Percentiles rank a stretch among this genome's conserved stretches.
Conservation (phyloP, 139 green algal genomes). For the Chara braunii region DNA sequence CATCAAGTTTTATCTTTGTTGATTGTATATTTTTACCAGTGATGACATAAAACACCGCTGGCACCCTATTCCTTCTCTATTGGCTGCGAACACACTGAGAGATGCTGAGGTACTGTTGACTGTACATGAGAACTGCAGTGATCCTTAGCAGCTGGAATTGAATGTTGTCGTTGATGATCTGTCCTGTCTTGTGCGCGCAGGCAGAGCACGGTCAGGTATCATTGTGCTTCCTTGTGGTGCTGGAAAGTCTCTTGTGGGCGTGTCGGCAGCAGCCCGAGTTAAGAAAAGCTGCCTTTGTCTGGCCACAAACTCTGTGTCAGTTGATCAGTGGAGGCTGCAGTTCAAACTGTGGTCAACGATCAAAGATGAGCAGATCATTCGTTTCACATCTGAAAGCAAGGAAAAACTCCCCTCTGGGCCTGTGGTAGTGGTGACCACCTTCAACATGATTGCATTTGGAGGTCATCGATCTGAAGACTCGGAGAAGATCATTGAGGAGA, state of each 20-base stretch:
- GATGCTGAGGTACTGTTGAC: too few relatives aligned
- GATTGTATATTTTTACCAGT: too few relatives aligned
- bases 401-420: slow-evolving; percentile 47
- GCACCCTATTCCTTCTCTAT: too few relatives aligned
- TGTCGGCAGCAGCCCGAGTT: slow-evolving; percentile 76
- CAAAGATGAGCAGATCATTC: slow-evolving; percentile 65
- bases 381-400: slow-evolving; percentile 83
- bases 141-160: too few relatives aligned
- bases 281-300: slow-evolving; percentile 80
- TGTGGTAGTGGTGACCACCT: slow-evolving; percentile 77
- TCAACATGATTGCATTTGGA: slow-evolving; percentile 91
- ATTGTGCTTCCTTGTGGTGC: slow-evolving; percentile 97
- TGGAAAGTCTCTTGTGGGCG: slow-evolving; percentile 81
- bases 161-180: too few relatives aligned
- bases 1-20: too few relatives aligned
- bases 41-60: too few relatives aligned
- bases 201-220: slow-evolving; percentile 66
- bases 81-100: too few relatives aligned
- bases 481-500: slow-evolving; percentile 51
- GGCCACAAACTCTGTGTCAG: slow-evolving; percentile 70
- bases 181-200: slow-evolving; percentile 7
- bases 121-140: too few relatives aligned
- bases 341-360: slow-evolving; percentile 94
- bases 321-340: slow-evolving; percentile 95
- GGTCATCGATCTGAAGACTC: slow-evolving; percentile 65